Base-by-base conservation (phyloP, 2,329 filamentous ascomycete genomes). In the Sclerotinia minor region DNA sequence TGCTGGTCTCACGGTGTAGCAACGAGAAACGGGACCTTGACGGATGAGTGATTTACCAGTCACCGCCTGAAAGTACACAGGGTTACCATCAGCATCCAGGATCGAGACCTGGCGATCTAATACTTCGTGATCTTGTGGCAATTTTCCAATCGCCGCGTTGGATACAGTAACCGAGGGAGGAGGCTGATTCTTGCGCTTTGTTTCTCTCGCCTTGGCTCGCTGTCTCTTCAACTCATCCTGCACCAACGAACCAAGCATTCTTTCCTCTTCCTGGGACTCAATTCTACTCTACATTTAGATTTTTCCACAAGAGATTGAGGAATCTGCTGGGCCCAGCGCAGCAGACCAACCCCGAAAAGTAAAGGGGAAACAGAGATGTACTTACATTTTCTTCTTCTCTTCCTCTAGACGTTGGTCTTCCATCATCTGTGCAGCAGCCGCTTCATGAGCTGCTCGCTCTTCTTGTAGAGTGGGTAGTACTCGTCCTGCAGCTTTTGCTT, bases 401-500 rank as follows among this genome's bases (percentile, higher is more conserved):
- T 79, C 79, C 70, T 81, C 78, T 64, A 79, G 79, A 70, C 83
- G 83, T 61, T 83, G 79, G 67, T 81, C 79, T 65, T 80, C 75
- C 2, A 83, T 90, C 64, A 86, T 79, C 74, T 84, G 83, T 57
- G 87, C 87, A 38, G 91, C 82, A 32, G 86, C 87, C 29, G 90
- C 90, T 79, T 96, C 92, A 70, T 96, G 92, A 19, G 88, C 88
- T 38, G 91, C 92, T 50, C 94, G 87, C 78, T 98, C 94, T 74
- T 96, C 92, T 75, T 96, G 92, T 8, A 98, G 82, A 44, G 92
- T 97, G 1, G 92, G 93, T 21, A 97, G 81, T 70, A 92, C 86
- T 67, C 88, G 86, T 44, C 92, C 91, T 67, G 89, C 86, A 59
- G 90, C 89, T 73, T 91, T 91, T 38, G 89, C 87, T 72, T 89